Conservation (phyloP, 495 filamentous ascomycete genomes). For the Lophium mytilinum region DNA sequence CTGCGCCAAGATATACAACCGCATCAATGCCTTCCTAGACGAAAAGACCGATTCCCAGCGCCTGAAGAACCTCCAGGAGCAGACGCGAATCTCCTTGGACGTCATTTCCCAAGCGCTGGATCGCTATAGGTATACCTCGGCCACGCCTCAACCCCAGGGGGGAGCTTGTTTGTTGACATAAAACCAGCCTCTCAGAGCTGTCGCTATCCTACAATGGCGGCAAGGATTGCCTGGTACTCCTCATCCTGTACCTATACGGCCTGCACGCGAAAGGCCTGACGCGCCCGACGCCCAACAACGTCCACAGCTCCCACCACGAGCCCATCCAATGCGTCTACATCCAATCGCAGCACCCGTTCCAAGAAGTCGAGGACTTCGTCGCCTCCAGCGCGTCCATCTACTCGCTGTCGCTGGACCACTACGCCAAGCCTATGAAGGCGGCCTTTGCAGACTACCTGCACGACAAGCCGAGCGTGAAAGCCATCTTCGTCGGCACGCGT, state of each 20-base stretch:
- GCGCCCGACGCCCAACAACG: neutral
- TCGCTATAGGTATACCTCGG: conserved; percentile 52
- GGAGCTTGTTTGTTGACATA: neutral
- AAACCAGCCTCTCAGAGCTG: conserved; percentile 58
- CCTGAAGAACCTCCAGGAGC: conserved; percentile 59
- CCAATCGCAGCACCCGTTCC: conserved; percentile 68
- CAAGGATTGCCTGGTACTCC: conserved; percentile 91
- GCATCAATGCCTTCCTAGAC: conserved; percentile 61
- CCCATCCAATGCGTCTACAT: conserved; percentile 81
- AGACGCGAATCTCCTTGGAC: conserved; percentile 59
- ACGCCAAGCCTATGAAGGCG: conserved; percentile 66
- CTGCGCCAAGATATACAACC: conserved; percentile 53
- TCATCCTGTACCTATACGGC: conserved; percentile 77
- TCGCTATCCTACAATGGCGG: conserved; percentile 96
- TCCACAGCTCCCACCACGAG: conserved; percentile 23
- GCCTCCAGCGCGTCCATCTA: conserved; percentile 52
- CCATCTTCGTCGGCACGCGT: conserved; percentile 87
- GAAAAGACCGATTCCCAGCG: conserved; percentile 48
- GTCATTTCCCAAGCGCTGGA: conserved; percentile 66
- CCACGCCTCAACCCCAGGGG: neutral
- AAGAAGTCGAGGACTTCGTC: conserved; percentile 80
- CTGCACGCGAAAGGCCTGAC: conserved; percentile 38
- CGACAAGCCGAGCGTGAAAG: conserved; percentile 55
- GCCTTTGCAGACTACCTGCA: conserved; percentile 72
- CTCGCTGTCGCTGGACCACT: conserved; percentile 67